phyloP scores from a whole-genome alignment of 1,284 basidiomycete species.

The Trametes polyzona region DNA sequence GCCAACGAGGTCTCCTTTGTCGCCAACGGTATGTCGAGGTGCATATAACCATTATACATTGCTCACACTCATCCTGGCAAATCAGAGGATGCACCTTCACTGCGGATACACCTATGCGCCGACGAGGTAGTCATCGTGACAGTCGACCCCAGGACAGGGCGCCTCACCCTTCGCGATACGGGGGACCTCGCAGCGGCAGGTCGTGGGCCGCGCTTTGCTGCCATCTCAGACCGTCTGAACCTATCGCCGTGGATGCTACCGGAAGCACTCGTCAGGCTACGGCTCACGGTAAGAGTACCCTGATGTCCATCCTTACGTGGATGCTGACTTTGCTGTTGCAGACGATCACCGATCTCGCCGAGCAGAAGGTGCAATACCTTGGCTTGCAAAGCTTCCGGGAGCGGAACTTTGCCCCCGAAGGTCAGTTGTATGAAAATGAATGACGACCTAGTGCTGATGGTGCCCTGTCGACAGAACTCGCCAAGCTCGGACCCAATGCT shows the following conservation, averaged over 20 bases:
- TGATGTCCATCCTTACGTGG: neutral
- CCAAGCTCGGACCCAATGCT: slow-evolving; percentile 62
- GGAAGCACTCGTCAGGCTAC: slow-evolving; percentile 54
- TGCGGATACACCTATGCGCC: slow-evolving; percentile 70
- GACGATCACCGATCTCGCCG: slow-evolving; percentile 76
- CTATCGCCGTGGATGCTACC: slow-evolving; percentile 61
- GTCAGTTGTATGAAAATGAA: slow-evolving; percentile 38
- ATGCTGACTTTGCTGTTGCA: slow-evolving; percentile 31
- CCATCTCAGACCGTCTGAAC: slow-evolving; percentile 62
- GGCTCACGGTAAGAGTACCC: slow-evolving; percentile 53
- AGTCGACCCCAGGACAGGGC: slow-evolving; percentile 74
- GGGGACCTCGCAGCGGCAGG: slow-evolving; percentile 76
- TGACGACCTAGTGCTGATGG: neutral
- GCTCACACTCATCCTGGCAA: neutral
- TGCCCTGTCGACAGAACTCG: slow-evolving; percentile 57
- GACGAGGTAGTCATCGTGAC: slow-evolving; percentile 74
- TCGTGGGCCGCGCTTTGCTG: slow-evolving; percentile 62
- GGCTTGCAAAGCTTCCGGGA: slow-evolving; percentile 69
- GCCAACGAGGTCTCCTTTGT: slow-evolving; percentile 60
- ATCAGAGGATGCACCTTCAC: slow-evolving; percentile 54
- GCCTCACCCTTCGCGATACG: slow-evolving; percentile 69
- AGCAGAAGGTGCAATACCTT: slow-evolving; percentile 77
- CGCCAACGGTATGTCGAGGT: slow-evolving; percentile 50
- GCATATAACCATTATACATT: neutral
- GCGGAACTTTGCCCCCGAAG: slow-evolving; percentile 68